phyloP scores from a whole-genome alignment of 129 eudicot genomes.

The Kitagawia praeruptora region DNA sequence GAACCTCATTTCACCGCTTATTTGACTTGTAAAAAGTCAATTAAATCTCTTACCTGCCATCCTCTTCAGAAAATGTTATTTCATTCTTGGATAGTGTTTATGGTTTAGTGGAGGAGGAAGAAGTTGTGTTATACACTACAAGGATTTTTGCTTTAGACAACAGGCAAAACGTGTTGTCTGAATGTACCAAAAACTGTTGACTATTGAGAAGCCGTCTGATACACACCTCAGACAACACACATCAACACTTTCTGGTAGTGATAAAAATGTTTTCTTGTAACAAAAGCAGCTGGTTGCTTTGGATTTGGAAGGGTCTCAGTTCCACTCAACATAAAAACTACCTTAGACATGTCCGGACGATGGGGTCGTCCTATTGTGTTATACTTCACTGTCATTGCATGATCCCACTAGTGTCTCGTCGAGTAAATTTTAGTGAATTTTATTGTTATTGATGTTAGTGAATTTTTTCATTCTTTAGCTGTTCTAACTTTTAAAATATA shows the following conservation, averaged over 20 bases:
- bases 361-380: slow-evolving; percentile 45
- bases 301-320: slow-evolving; percentile 33
- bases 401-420: slow-evolving; percentile 26
- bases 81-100: background rate
- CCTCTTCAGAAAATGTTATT: background rate
- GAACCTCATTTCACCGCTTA: too few relatives aligned
- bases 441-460: too few relatives aligned
- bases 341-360: slow-evolving; percentile 38
- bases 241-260: background rate
- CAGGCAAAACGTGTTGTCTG: too few relatives aligned
- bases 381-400: slow-evolving; percentile 31
- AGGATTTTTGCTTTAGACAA: too few relatives aligned
- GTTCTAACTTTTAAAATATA: too few relatives aligned
- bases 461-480: too few relatives aligned
- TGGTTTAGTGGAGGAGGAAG: too few relatives aligned
- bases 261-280: slow-evolving; percentile 16
- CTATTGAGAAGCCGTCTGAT: too few relatives aligned
- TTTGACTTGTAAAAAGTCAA: background rate
- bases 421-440: too few relatives aligned
- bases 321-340: slow-evolving; percentile 37
- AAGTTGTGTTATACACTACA: too few relatives aligned
- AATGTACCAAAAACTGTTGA: too few relatives aligned
- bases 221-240: too few relatives aligned
- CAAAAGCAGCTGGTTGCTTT: slow-evolving; percentile 43
- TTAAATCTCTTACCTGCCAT: background rate